Evolutionary conservation across 169 alveolate species (phyloP), one percentile per base, ranked within the genome.

Genomic region (Plasmodium malariae): DNA sequence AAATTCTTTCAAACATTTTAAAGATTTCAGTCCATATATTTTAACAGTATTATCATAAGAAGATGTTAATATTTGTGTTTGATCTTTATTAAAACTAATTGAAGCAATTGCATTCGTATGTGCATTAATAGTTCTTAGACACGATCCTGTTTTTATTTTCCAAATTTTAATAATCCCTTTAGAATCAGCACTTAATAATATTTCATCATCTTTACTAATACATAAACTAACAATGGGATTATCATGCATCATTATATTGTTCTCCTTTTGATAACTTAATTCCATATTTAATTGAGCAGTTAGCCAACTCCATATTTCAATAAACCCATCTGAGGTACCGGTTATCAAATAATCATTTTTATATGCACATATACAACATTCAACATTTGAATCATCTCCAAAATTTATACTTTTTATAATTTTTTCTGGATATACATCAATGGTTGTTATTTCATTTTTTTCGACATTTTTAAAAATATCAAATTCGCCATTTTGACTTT

Each of bases 261-360:
- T 96, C 57, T 95, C 93, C 11, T 87, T 63, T 69, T 96, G 98
- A 89, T 94, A 96, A 36, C 24, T 72, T 70, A 96, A 87, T 17
- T 96, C 97, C 55, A 88, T 93, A 76, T 94, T 93, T 55, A 96
- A 89, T 34, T 72, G 65, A 19, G 96, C 98, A 17, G 93, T 68
- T 62, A 51, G 73, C 95, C 96, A 94, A 83, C 94, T 93, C 98
- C 98, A 96, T 57, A 96, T 95, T 74, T 96, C 98, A 51, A 96
- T 95, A 80, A 96, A 94, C 1, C 98, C 98, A 73, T 96, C 98
- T 43, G 95, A 92, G 1, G 97, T 93, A 65, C 98, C 98, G 14
- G 97, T 88, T 24, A 94, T 95, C 45, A 95, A 85, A 63, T 92
- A 91, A 86, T 94, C 97, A 37, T 96, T 96, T 28, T 89, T 95